Conservation (phyloP, 192 early-diverging fungal genomes). For the Entomortierella parvispora region DNA sequence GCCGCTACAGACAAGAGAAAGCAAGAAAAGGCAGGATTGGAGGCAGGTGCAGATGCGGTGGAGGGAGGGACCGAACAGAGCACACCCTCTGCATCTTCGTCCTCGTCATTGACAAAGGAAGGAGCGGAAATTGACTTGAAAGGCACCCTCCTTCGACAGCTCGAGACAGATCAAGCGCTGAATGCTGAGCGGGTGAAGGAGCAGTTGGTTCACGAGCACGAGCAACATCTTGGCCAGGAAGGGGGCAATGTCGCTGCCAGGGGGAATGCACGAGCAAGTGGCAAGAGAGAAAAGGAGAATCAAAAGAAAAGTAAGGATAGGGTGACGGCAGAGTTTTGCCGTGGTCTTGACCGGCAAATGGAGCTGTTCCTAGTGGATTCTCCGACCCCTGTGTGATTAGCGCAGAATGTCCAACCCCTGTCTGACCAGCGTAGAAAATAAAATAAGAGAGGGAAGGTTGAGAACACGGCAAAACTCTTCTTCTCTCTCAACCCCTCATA, state of each 20-base stretch:
- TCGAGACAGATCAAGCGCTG: constrained; percentile 17
- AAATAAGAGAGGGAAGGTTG: too few relatives aligned
- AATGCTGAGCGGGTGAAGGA: background rate
- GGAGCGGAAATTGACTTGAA: constrained; percentile 3
- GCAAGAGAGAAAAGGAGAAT: background rate
- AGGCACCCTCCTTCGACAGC: background rate
- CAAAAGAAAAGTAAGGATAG: background rate
- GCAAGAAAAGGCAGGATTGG: background rate
- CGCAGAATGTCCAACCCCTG: too few relatives aligned
- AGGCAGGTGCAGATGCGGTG: background rate
- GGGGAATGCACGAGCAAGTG: background rate
- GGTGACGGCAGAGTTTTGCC: constrained; percentile 33
- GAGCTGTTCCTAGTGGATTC: constrained; percentile 25
- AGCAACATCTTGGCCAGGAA: background rate
- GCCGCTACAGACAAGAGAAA: background rate
- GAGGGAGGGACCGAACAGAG: background rate
- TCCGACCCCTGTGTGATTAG: too few relatives aligned
- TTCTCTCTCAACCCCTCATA: too few relatives aligned
- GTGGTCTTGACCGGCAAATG: constrained; percentile 23
- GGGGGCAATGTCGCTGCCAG: too few relatives aligned
- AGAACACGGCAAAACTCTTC: too few relatives aligned
- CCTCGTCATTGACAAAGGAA: background rate
- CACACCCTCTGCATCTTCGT: too few relatives aligned
- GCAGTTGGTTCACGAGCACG: background rate
- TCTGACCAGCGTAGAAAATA: too few relatives aligned